Percentiles rank a stretch among this genome's conserved stretches.
Evolutionary conservation across 192 early-diverging fungal genomes (phyloP).

Genomic region (Dissophora globulifera): DNA sequence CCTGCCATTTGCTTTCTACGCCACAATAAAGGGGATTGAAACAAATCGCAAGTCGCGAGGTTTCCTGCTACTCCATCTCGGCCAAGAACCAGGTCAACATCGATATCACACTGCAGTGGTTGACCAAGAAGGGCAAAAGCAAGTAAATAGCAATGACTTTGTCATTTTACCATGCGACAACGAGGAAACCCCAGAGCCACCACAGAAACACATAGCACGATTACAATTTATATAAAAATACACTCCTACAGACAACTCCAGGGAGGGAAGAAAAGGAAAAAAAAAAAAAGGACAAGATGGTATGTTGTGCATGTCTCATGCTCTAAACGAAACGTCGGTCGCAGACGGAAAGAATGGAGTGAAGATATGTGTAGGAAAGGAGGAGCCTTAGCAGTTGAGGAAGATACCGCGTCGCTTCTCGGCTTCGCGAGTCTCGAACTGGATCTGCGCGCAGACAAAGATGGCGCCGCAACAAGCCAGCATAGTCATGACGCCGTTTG

Average conservation of each 20-base stretch:
- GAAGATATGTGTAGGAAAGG: neutral
- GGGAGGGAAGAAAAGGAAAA: too few relatives aligned
- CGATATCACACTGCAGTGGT: slow-evolving; percentile 96
- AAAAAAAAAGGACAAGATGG: too few relatives aligned
- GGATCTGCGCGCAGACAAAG: slow-evolving; percentile 75
- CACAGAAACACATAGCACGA: neutral
- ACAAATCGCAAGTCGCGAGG: slow-evolving; percentile 92
- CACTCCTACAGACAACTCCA: neutral
- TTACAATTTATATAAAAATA: neutral
- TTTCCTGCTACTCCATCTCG: slow-evolving; percentile 98
- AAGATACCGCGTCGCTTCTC: slow-evolving; percentile 69
- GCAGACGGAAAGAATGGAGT: too few relatives aligned
- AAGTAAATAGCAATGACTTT: slow-evolving; percentile 50
- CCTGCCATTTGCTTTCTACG: too few relatives aligned
- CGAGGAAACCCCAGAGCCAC: neutral
- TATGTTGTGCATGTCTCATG: too few relatives aligned
- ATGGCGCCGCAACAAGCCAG: slow-evolving; percentile 58
- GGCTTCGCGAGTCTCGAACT: slow-evolving; percentile 84
- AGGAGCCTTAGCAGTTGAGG: slow-evolving; percentile 36
- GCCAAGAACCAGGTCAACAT: slow-evolving; percentile 99
- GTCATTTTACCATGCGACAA: neutral
- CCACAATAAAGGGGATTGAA: slow-evolving; percentile 76
- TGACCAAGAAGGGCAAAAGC: slow-evolving; percentile 85
- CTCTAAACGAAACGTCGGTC: neutral
- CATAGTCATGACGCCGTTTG: slow-evolving; percentile 55